Evolutionary conservation across 2,329 filamentous ascomycete species (phyloP).

Genomic region (Plenodomus lindquistii): DNA sequence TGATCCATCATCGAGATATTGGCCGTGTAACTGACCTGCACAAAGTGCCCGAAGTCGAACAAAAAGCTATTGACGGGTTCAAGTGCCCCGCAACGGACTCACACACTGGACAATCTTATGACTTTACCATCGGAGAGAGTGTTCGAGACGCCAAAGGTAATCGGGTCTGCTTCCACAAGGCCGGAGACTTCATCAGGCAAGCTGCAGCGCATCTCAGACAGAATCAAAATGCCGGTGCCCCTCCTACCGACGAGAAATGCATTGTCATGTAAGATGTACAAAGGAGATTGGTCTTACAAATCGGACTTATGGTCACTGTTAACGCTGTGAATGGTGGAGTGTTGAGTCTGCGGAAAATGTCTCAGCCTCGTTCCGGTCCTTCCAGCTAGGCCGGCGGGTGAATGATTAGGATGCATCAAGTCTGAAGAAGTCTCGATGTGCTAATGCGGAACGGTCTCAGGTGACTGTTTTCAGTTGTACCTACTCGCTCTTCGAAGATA

Average conservation of each 20-base stretch:
- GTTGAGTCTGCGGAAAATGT: not conserved
- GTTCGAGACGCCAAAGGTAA: slow-evolving; percentile 41
- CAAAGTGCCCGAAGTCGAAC: slow-evolving; percentile 30
- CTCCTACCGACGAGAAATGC: too few relatives aligned
- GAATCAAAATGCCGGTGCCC: slow-evolving; percentile 16
- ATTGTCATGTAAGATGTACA: not conserved
- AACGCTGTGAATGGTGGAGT: too few relatives aligned
- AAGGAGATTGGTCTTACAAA: not conserved
- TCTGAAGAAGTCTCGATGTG: too few relatives aligned
- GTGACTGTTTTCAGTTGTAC: too few relatives aligned
- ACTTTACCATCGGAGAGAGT: slow-evolving; percentile 37
- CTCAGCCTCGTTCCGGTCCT: too few relatives aligned
- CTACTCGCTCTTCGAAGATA: too few relatives aligned
- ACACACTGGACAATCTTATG: slow-evolving; percentile 39
- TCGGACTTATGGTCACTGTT: too few relatives aligned
- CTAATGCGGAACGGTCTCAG: too few relatives aligned
- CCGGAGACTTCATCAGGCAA: slow-evolving; percentile 42
- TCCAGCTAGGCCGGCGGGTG: too few relatives aligned
- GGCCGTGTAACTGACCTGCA: not conserved
- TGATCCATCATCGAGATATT: not conserved
- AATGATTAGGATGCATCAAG: too few relatives aligned
- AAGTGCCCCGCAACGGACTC: slow-evolving; percentile 37
- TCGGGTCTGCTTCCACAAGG: slow-evolving; percentile 41
- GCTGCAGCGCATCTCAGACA: slow-evolving; percentile 33
- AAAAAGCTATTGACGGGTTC: slow-evolving; percentile 36